These are phyloP conservation scores for Syncephalastrum sp. DNA, from an alignment of 371 early-diverging fungal genomes.

Conservation along the genomic window DNA sequence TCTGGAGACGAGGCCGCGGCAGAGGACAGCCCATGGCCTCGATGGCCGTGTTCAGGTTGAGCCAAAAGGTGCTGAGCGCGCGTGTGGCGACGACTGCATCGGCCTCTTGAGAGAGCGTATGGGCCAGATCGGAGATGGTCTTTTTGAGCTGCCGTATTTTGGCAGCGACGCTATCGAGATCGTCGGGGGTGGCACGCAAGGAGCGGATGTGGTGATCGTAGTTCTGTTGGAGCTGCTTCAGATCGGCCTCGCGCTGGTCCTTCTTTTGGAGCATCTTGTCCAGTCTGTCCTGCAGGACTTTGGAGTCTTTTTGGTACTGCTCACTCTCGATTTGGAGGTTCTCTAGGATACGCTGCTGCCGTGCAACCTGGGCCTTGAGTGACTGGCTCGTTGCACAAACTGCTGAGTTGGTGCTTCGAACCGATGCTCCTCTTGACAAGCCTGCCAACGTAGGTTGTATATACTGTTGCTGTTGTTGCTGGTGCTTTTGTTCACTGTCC, in stretches of 20 bases:
- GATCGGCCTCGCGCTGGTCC: constrained; percentile 19
- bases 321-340: constrained; percentile 22
- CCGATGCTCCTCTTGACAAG: neutral
- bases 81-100: constrained; percentile 23
- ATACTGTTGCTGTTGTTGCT: constrained; percentile 5
- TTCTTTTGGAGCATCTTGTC: constrained; percentile 16
- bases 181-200: constrained; percentile 40
- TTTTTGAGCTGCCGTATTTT: constrained; percentile 22
- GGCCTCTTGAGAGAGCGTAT: constrained; percentile 22
- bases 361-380: constrained; percentile 17
- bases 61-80: constrained; percentile 37
- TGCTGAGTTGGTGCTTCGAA: neutral
- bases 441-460: neutral
- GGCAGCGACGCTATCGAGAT: constrained; percentile 20
- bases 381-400: constrained; percentile 8
- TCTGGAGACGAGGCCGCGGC: constrained; percentile 17
- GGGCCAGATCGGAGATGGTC: constrained; percentile 25
- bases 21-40: constrained; percentile 32
- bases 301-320: constrained; percentile 15
- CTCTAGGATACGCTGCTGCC: constrained; percentile 23
- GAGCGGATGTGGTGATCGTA: constrained; percentile 32
- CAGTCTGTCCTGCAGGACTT: constrained; percentile 19
- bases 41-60: constrained; percentile 34
- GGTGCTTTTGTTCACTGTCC: constrained; percentile 4
- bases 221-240: constrained; percentile 23